A percentile compares a stretch with the other conserved stretches of the same genome.
Conservation (phyloP, 805 yeast species). For the Danielia oregonensis region DNA sequence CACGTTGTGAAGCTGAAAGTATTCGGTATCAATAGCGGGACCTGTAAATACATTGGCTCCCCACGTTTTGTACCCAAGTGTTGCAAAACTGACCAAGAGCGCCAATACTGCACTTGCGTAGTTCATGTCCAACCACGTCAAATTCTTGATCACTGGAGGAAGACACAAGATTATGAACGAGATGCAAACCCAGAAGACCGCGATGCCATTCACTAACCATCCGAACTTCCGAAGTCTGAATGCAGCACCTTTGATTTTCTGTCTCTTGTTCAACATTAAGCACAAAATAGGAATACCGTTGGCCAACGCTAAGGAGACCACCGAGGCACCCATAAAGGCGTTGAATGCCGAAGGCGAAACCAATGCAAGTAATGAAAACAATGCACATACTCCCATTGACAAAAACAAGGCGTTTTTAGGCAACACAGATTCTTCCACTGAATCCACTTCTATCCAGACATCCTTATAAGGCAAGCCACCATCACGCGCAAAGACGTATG, state of each 20-base stretch:
- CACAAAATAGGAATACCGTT: conserved; percentile 71
- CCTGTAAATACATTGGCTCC: conserved; percentile 62
- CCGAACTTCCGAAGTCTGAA: conserved; percentile 63
- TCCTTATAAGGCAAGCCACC: conserved; percentile 68
- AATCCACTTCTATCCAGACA: conserved; percentile 64
- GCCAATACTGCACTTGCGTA: conserved; percentile 64
- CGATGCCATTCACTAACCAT: conserved; percentile 55
- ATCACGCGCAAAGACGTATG: conserved; percentile 79
- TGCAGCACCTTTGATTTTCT: conserved; percentile 63
- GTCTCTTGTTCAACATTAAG: conserved; percentile 56
- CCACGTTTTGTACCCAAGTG: conserved; percentile 55
- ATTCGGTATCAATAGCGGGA: conserved; percentile 50
- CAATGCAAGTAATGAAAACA: conserved; percentile 62
- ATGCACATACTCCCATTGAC: conserved; percentile 57
- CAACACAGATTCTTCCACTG: conserved; percentile 50
- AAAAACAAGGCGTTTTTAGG: conserved; percentile 69
- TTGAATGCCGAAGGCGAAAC: conserved; percentile 73
- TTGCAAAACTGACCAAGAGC: conserved; percentile 43
- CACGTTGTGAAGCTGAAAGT: conserved; percentile 33
- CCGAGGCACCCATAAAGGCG: conserved; percentile 82
- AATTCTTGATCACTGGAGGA: conserved; percentile 55
- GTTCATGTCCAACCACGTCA: conserved; percentile 46
- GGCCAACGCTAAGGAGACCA: conserved; percentile 68
- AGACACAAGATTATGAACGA: conserved; percentile 62
- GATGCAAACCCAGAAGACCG: conserved; percentile 57